These are phyloP conservation scores for Penicillium angulare DNA, from an alignment of 495 filamentous ascomycete species.

Conservation along the genomic window DNA sequence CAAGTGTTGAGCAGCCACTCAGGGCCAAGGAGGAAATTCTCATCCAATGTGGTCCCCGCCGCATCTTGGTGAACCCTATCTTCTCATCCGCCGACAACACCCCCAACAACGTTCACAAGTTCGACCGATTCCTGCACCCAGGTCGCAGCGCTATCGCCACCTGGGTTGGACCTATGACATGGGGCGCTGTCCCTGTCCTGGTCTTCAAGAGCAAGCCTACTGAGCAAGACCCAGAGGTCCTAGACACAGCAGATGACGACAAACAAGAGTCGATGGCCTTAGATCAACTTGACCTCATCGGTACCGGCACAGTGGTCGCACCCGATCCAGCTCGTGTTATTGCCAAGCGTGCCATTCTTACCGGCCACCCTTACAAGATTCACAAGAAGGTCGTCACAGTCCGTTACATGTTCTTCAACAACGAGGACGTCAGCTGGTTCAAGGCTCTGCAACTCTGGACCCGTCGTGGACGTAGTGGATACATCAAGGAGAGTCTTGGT, in stretches of 20 bases:
- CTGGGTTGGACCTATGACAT: slow-evolving; percentile 86
- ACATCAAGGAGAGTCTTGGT: slow-evolving; percentile 88
- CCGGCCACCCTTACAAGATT: slow-evolving; percentile 96
- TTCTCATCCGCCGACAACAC: slow-evolving; percentile 83
- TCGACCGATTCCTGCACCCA: slow-evolving; percentile 87
- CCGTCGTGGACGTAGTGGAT: slow-evolving; percentile 79
- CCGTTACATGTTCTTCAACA: slow-evolving; percentile 99
- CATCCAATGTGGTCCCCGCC: slow-evolving; percentile 81
- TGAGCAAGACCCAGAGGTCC: slow-evolving; percentile 38
- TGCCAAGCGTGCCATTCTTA: slow-evolving; percentile 90
- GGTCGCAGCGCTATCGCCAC: slow-evolving; percentile 87
- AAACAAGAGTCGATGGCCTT: slow-evolving; percentile 24
- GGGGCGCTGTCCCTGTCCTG: slow-evolving; percentile 85
- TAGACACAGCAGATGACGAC: slow-evolving; percentile 36
- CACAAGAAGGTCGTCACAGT: slow-evolving; percentile 95
- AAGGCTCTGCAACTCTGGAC: slow-evolving; percentile 96
- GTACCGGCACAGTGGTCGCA: slow-evolving; percentile 78
- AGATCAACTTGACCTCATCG: slow-evolving; percentile 65
- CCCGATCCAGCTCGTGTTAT: slow-evolving; percentile 78
- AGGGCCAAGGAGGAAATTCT: slow-evolving; percentile 89
- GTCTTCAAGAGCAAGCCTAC: slow-evolving; percentile 67
- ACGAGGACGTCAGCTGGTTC: slow-evolving; percentile 93
- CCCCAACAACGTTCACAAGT: slow-evolving; percentile 95
- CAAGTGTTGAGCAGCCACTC: slow-evolving; percentile 67
- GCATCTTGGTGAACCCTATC: slow-evolving; percentile 82